phyloP scores from a whole-genome alignment of 176 grass and related monocot genomes.

The Cenchrus americanus region DNA sequence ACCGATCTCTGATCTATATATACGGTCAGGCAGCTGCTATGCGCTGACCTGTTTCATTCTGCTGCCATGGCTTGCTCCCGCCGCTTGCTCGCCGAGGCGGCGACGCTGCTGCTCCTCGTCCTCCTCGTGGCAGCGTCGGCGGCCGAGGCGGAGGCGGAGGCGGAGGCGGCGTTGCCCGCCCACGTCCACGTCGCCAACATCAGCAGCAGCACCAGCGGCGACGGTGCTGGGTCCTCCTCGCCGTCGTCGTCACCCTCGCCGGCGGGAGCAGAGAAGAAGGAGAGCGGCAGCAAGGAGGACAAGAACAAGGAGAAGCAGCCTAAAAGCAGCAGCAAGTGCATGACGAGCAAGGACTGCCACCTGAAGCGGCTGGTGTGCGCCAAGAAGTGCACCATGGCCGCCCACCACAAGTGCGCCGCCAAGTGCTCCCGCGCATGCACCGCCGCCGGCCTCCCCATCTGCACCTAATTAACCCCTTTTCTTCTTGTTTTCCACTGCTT shows the following conservation, averaged over 20 bases:
- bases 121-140: not conserved
- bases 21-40: not conserved
- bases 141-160: not conserved
- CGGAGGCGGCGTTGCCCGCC: not conserved
- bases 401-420: slow-evolving; percentile 22
- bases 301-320: not conserved
- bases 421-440: slow-evolving; percentile 32
- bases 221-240: not conserved
- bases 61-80: slow-evolving; percentile 8
- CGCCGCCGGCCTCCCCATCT: slow-evolving; percentile 18
- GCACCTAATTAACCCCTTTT: not conserved
- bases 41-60: no score
- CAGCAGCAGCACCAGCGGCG: not conserved
- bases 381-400: slow-evolving; percentile 35
- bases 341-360: slow-evolving; percentile 40
- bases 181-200: no score
- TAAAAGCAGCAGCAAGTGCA: slow-evolving; percentile 1
- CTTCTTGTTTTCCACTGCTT: not conserved
- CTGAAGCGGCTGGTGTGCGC: slow-evolving; percentile 40
- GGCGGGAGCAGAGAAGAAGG: not conserved
- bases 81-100: not conserved
- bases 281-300: not conserved
- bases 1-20: not conserved
- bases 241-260: not conserved
- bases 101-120: not conserved